Percentiles rank a stretch among this genome's conserved stretches.
phyloP scores from a whole-genome alignment of 345 rosid genomes.

The Dimocarpus longan region DNA sequence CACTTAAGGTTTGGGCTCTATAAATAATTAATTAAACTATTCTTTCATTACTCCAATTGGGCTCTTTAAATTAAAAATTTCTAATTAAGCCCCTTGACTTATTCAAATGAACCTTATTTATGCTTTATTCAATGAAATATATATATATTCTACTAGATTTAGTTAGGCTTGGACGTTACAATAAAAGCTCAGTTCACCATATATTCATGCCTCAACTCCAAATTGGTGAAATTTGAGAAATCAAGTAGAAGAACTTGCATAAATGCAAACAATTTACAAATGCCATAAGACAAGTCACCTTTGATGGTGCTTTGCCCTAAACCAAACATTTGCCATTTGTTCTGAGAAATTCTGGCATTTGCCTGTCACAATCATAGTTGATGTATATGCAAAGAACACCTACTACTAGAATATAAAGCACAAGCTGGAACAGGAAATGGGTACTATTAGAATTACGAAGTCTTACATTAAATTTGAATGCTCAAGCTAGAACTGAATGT shows the following conservation, averaged over 20 bases:
- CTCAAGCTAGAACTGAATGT: constrained; percentile 5
- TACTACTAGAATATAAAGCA: constrained; percentile 73
- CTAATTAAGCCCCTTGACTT: too few relatives aligned
- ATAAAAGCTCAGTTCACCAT: background rate
- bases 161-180: too few relatives aligned
- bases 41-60: too few relatives aligned
- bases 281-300: constrained; percentile 40
- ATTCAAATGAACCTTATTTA: too few relatives aligned
- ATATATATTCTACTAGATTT: too few relatives aligned
- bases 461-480: background rate
- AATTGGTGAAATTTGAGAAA: background rate
- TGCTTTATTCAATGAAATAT: too few relatives aligned
- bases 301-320: constrained; percentile 98
- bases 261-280: background rate
- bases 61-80: too few relatives aligned
- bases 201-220: background rate
- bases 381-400: constrained; percentile 91
- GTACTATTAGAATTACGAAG: constrained; percentile 22
- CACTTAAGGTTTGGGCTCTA: too few relatives aligned
- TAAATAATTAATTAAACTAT: too few relatives aligned
- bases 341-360: constrained; percentile 95
- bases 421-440: constrained; percentile 54
- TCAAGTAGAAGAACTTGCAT: background rate
- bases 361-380: constrained; percentile 98
- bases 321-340: constrained; percentile 86